Evolutionary conservation across 257 asterid species (phyloP), one percentile per base, ranked within the genome.

Genomic region (Nicotiana knightiana): DNA sequence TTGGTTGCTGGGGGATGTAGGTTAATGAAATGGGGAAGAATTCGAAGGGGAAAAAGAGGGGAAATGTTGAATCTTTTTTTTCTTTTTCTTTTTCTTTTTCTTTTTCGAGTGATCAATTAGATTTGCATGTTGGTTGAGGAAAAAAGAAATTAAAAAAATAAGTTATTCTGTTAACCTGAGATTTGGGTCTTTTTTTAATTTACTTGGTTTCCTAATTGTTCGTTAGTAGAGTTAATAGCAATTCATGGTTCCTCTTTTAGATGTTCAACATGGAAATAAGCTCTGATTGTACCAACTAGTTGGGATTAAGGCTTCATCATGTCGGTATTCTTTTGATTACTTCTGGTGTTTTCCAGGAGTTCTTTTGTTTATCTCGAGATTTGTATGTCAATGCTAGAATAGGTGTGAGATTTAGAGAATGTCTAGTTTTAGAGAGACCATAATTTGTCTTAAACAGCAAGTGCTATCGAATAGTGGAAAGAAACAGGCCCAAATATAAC

Each of bases 1-100:
- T 26, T 67, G 86, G 87, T 83, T 61, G 62, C 55, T 62, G 67
- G n/a, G 82, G 33, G 79, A 86, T 79, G 84, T 21, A 73, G 51
- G 59, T 68, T 35, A 65, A 67, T 26, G 58, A 71, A 64, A 11
- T 4, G 58, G 16, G 15, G 18, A 12, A 3, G 17, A 53, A 53
- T 53, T 53, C 11, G 13, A 51, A 51, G 17, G 17, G 15, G 57
- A 51, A 51, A 51, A 48, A 48, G 7, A 11, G 17, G 5, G 6
- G 11, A 53, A 53, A 13, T 6, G 58, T 53, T 53, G 58, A 15
- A 53, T 11, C 51, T 43, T 6, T 8, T 43, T 43, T 39, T 43
- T 43, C 3, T 2, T 53, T 21, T 21, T 21, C 24, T 21, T 43
- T 43, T 43, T 11, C 2, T 53, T 53, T 53, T 13, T 53, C 17